Evolutionary conservation across 768 basidiomycete genomes (phyloP).

Genomic region (Lactifluus piperatus): DNA sequence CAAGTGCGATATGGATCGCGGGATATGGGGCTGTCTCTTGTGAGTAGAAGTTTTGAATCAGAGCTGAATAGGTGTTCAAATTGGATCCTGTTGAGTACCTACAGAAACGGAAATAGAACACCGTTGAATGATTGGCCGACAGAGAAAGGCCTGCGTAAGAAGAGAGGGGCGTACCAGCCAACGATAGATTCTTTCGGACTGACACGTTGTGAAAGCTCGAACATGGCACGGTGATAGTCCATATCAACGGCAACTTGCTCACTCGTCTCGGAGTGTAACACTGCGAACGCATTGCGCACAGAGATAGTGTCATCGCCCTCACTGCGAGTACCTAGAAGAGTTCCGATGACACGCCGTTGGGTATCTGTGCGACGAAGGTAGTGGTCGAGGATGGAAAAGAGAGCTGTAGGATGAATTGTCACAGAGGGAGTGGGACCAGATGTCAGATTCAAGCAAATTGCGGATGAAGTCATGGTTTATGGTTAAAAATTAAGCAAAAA

Average conservation of each 20-base stretch:
- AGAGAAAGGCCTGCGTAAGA: neutral
- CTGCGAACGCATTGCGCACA: constrained; percentile 80
- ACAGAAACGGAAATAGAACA: constrained; percentile 53
- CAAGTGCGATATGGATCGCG: constrained; percentile 85
- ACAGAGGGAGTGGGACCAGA: constrained; percentile 48
- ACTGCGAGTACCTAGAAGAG: constrained; percentile 78
- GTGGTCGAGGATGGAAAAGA: constrained; percentile 95
- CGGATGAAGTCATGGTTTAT: constrained; percentile 41
- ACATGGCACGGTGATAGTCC: constrained; percentile 92
- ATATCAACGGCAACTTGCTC: constrained; percentile 95
- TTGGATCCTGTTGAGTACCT: constrained; percentile 92
- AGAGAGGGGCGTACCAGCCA: constrained; percentile 66
- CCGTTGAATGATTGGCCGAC: constrained; percentile 75
- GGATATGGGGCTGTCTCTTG: constrained; percentile 84
- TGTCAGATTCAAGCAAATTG: constrained; percentile 32
- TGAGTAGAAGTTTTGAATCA: constrained; percentile 97
- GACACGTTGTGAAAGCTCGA: constrained; percentile 79
- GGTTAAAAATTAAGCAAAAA: too few relatives aligned
- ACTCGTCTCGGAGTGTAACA: constrained; percentile 84
- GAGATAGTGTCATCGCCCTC: constrained; percentile 46
- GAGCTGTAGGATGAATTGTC: constrained; percentile 83
- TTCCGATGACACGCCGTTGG: constrained; percentile 90
- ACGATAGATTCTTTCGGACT: constrained; percentile 86
- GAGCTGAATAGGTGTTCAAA: constrained; percentile 89
- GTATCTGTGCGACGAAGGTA: constrained; percentile 79